Base-by-base conservation (phyloP, 2,329 filamentous ascomycete genomes). In the Myriosclerotinia scirpicola region DNA sequence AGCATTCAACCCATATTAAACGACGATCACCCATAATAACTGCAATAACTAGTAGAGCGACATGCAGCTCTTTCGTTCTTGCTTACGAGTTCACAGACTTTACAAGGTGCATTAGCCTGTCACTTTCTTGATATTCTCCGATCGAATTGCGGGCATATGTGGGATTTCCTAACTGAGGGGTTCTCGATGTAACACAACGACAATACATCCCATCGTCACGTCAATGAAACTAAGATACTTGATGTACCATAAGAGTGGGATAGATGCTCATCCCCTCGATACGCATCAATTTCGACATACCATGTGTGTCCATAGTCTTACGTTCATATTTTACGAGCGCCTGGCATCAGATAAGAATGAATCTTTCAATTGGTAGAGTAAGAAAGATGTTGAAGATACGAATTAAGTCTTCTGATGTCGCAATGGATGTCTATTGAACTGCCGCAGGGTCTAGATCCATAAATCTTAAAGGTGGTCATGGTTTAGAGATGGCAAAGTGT, bases 161-260 rank as follows among this genome's bases (percentile, higher is more conserved):
- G 56, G 44, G 9, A 17, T 30, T 38, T 50, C 5, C n/a, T 62
- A 50, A 62, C 36, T 53, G 64, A 65, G 64, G 34, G 54, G 54
- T 60, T 48, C 11, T 6, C 3, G 17, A 34, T 60, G 46, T 9
- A 53, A 42, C 26, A 44, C 53, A 44, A 53, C 63, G 54, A 48
- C 17, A 65, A n/a, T 22, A 60, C 11, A 14, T 22, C 30, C 12
- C 48, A n/a, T 36, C 54, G 46, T 60, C 64, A 65, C 64, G 64
- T 65, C 64, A 60, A 44, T 17, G 12, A 7, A 12, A 36, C 36
- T 60, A 17, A 26, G 26, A 9, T 44, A 17, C 14, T 15, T 1
- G 12, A 30, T 2, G 5, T 9, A 58, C 50, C 26, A 11, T 5
- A 17, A 53, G 11, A 36, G 64, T 65, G 64, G 64, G 54, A 61